Conservation (phyloP, 345 rosid genomes). For the Firmiana major region DNA sequence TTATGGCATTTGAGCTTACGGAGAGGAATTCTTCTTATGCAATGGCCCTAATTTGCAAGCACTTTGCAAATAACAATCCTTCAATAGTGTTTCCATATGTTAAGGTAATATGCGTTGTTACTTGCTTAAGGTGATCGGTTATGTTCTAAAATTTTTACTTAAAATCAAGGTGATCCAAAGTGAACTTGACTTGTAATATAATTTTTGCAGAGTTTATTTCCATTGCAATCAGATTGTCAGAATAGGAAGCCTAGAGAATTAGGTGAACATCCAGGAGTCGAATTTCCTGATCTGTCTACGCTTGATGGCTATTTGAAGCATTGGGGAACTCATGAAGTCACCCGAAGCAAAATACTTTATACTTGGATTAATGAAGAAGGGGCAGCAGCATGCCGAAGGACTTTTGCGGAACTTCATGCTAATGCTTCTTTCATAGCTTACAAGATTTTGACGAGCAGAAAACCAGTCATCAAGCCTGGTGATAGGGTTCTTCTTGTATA, state of each 20-base stretch:
- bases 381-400: constrained; percentile 33
- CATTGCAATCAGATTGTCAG: constrained; percentile 29
- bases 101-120: constrained; percentile 33
- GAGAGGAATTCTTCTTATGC: constrained; percentile 69
- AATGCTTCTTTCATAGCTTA: constrained; percentile 53
- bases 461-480: constrained; percentile 50
- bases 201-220: constrained; percentile 47
- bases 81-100: constrained; percentile 45
- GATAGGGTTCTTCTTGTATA: constrained; percentile 58
- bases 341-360: constrained; percentile 36
- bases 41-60: constrained; percentile 57
- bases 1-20: constrained; percentile 65
- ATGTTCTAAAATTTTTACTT: not conserved
- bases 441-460: constrained; percentile 42
- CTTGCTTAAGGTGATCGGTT: not conserved
- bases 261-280: constrained; percentile 43
- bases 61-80: constrained; percentile 42
- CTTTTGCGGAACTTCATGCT: constrained; percentile 41
- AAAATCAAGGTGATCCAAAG: not conserved
- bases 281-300: constrained; percentile 45
- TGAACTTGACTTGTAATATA: not conserved
- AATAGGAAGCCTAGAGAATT: constrained; percentile 24
- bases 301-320: constrained; percentile 59
- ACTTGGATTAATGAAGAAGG: constrained; percentile 66
- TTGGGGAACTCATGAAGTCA: constrained; percentile 46